phyloP scores from a whole-genome alignment of 129 eudicot genomes.

The Erigeron canadensis region DNA sequence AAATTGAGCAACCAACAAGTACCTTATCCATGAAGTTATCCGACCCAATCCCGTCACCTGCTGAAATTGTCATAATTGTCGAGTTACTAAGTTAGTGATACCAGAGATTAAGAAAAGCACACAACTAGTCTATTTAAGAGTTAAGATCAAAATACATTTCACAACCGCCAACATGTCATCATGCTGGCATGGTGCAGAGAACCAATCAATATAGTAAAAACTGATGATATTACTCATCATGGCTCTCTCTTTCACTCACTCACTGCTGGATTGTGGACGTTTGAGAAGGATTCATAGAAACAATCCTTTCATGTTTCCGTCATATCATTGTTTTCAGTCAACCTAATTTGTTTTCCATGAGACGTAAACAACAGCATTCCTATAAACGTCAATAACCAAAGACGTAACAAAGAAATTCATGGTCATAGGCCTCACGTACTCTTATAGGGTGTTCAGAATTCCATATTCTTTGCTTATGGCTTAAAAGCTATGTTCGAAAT shows the following conservation, averaged over 20 bases:
- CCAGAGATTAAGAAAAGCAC: too few species aligned
- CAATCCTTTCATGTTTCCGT: too few species aligned
- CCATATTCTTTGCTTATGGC: too few species aligned
- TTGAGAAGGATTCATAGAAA: too few species aligned
- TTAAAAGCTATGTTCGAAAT: too few species aligned
- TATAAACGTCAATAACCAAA: too few species aligned
- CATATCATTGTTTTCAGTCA: slow-evolving; percentile 2
- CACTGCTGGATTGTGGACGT: neutral
- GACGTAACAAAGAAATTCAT: too few species aligned
- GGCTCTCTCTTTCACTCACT: too few species aligned
- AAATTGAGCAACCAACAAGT: neutral
- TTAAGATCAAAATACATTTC: neutral
- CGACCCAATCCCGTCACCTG: slow-evolving; percentile 64
- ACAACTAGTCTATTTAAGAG: neutral
- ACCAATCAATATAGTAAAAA: slow-evolving; percentile 1
- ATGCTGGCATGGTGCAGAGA: neutral
- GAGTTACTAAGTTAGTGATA: neutral
- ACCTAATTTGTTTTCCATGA: neutral
- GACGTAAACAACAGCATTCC: neutral
- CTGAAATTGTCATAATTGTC: slow-evolving; percentile 9
- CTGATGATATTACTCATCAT: neutral
- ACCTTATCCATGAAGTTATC: slow-evolving; percentile 68
- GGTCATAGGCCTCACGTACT: too few species aligned
- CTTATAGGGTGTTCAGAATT: too few species aligned
- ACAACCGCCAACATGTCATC: slow-evolving; percentile 13